Base-by-base conservation (phyloP, 306 rosid species). In the Casuarina glauca region DNA sequence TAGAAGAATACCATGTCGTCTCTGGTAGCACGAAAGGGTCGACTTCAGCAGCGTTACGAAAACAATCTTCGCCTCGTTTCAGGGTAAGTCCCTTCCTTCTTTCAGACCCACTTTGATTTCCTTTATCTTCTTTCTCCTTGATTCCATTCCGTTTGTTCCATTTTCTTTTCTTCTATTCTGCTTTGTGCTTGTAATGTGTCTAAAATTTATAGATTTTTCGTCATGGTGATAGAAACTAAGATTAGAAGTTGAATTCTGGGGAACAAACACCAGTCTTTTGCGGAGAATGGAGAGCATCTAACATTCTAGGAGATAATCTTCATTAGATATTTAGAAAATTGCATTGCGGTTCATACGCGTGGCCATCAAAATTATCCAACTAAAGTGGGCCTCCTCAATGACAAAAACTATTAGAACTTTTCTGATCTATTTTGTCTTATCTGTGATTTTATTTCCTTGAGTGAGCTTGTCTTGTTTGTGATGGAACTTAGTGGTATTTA, bases 11-110 rank as follows among this genome's bases (percentile, higher is more conserved):
- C 79, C 60, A 88, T 92, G 96, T 86, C 94, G 9, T 82, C 79
- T 54, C 73, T 79, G 19, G 55, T 70, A 53, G 93, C 90, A 50
- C 76, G 97, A 81, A 89, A 86, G 11, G 97, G 97, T 48, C 70
- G 97, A 78, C 89, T 84, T 70, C 85, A 88, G 39, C 97, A 93
- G 39, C 97, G 96, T 54, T 93, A 93, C 76, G 89, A 93, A 42
- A 82, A 83, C 68, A 87, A 88, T 73, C 63, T 89, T 26, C 94
- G 97, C 19, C 97, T 93, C 75, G 97, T 93, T 52, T 88, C 97
- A 43, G 97, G 97, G 97, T 93, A 80, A 82, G 85, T 1, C 58
- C n/a, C 32, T 46, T 43, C 66, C 12, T 61, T 61, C 43, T 8
- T 35, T 8, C 42, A 32, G 42, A 43, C 43, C 15, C 15, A 36